phyloP scores from a whole-genome alignment of 2,329 filamentous ascomycete genomes.

The Lachnellula cervina region DNA sequence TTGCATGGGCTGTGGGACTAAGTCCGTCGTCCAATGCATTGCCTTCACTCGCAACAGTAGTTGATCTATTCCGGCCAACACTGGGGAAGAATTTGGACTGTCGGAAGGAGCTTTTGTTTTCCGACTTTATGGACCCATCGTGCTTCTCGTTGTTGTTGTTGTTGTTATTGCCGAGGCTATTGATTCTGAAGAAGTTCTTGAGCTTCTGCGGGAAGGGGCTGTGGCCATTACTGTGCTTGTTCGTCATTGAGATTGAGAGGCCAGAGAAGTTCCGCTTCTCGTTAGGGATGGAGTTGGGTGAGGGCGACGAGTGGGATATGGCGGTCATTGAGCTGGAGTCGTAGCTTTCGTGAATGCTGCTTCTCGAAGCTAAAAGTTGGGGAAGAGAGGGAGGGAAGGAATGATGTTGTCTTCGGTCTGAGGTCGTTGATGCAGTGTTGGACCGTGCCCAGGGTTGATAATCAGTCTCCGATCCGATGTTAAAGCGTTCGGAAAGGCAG shows the following conservation, averaged over 20 bases:
- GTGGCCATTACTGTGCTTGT: conserved; percentile 49
- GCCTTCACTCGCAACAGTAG: conserved; percentile 88
- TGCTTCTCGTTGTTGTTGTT: conserved; percentile 31
- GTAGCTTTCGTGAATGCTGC: conserved; percentile 29
- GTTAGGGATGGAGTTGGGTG: conserved; percentile 21
- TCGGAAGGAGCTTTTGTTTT: conserved; percentile 54
- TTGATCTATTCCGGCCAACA: conserved; percentile 81
- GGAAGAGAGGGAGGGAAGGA: background rate
- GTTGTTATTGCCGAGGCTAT: conserved; percentile 39
- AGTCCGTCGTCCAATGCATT: conserved; percentile 83
- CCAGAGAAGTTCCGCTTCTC: conserved; percentile 32
- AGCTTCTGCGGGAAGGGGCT: conserved; percentile 63
- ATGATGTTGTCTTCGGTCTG: conserved; percentile 1
- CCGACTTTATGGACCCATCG: conserved; percentile 32
- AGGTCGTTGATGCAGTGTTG: conserved; percentile 9
- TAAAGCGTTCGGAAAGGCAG: no score
- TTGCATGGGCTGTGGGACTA: conserved; percentile 89
- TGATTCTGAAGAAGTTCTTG: conserved; percentile 69
- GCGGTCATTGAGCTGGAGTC: conserved; percentile 26
- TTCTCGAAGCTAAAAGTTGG: conserved; percentile 11
- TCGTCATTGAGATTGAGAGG: conserved; percentile 33
- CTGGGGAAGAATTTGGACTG: conserved; percentile 86
- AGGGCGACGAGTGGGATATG: conserved; percentile 25
- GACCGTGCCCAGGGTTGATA: conserved; percentile 16
- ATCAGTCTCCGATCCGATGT: conserved; percentile 1